Evolutionary conservation across 1,284 basidiomycete species (phyloP).

Genomic region (Pseudozyma hubeiensis): DNA sequence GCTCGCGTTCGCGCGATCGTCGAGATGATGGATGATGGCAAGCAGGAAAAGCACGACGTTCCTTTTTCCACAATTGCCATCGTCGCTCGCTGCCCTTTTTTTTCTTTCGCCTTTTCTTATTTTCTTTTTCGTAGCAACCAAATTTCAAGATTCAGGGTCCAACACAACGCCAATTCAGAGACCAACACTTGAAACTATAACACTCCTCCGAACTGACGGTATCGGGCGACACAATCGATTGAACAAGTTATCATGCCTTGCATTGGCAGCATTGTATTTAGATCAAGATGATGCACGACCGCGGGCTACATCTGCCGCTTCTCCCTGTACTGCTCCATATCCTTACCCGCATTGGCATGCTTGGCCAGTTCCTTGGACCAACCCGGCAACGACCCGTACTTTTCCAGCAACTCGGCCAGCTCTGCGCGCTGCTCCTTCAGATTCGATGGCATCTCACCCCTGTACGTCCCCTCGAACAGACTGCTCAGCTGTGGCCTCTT

Average conservation of each 20-base stretch:
- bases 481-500: conserved; percentile 79
- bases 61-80: background rate
- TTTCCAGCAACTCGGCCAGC: conserved; percentile 78
- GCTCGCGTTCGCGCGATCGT: no score
- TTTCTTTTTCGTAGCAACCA: background rate
- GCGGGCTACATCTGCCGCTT: background rate
- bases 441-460: conserved; percentile 69
- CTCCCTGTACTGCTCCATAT: conserved; percentile 70
- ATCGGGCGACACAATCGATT: no score
- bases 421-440: conserved; percentile 85
- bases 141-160: conserved; percentile 15
- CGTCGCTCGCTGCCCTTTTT: background rate
- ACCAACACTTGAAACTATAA: background rate
- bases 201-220: no score
- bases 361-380: conserved; percentile 84
- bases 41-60: background rate
- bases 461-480: conserved; percentile 87
- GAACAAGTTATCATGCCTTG: no score
- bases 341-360: conserved; percentile 82
- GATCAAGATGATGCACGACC: no score
- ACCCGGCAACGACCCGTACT: conserved; percentile 84
- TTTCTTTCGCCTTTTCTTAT: conserved; percentile 2
- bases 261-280: no score
- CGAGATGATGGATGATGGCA: background rate
- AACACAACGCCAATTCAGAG: conserved; percentile 5